Evolutionary conservation across 2,329 filamentous ascomycete species (phyloP).

Genomic region (Phialemoniopsis sp.): DNA sequence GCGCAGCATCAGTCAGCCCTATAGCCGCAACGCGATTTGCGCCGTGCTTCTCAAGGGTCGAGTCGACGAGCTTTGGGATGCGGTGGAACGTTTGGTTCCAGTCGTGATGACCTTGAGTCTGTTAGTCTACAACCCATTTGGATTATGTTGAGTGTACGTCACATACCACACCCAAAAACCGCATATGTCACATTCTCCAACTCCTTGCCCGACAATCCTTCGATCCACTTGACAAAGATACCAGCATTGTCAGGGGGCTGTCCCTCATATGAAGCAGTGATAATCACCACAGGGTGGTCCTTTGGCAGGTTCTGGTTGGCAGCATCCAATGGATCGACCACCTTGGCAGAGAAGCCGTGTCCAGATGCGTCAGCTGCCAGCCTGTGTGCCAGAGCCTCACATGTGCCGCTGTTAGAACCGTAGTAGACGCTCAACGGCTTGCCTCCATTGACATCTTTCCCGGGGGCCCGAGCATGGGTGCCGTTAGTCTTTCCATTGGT

Average conservation of each 20-base stretch:
- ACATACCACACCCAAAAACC: conserved; percentile 42
- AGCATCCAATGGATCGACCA: conserved; percentile 55
- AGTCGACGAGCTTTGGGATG: conserved; percentile 60
- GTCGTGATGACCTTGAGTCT: conserved; percentile 20
- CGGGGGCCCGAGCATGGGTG: conserved; percentile 2
- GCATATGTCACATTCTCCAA: conserved; percentile 58
- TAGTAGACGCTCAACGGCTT: conserved; percentile 63
- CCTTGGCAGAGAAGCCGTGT: conserved; percentile 55
- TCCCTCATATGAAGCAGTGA: conserved; percentile 54
- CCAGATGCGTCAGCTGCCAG: conserved; percentile 54
- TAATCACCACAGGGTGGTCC: conserved; percentile 58
- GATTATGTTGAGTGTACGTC: conserved; percentile 16
- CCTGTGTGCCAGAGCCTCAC: conserved; percentile 63
- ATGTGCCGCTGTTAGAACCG: conserved; percentile 73
- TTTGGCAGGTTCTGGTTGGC: conserved; percentile 57
- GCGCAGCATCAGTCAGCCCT: conserved; percentile 56
- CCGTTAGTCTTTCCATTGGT: conserved; percentile 43
- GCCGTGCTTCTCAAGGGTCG: conserved; percentile 45
- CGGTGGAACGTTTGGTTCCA: conserved; percentile 62
- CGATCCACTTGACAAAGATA: conserved; percentile 65
- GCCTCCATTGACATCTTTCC: conserved; percentile 11
- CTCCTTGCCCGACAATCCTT: conserved; percentile 39
- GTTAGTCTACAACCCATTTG: conserved; percentile 44
- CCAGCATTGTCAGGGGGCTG: conserved; percentile 69
- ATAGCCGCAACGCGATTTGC: conserved; percentile 39